These are phyloP conservation scores for Hymenoscyphus scutula DNA, from an alignment of 2,329 filamentous ascomycete genomes.

Conservation along the genomic window DNA sequence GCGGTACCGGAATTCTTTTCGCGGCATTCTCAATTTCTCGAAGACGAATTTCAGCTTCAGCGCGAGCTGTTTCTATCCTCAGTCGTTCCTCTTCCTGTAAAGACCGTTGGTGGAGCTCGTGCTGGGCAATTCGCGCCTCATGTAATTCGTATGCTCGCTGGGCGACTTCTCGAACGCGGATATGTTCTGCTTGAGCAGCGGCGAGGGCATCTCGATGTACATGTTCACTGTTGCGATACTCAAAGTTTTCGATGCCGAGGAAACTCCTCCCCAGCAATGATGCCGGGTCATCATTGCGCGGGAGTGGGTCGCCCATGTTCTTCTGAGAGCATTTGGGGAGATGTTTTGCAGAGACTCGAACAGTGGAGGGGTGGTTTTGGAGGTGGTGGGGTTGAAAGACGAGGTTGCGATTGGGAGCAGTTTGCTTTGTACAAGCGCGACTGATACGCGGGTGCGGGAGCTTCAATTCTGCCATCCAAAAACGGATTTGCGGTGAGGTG, in stretches of 20 bases:
- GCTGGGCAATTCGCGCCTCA: constrained; percentile 43
- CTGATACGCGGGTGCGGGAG: not conserved
- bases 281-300: constrained; percentile 13
- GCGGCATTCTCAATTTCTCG: constrained; percentile 42
- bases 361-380: not conserved
- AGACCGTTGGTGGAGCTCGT: constrained; percentile 22
- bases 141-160: constrained; percentile 49
- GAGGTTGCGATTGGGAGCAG: not conserved
- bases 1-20: constrained; percentile 32
- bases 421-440: constrained; percentile 1
- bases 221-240: constrained; percentile 24
- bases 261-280: constrained; percentile 13
- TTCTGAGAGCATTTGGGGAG: not conserved
- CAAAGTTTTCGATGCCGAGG: constrained; percentile 15
- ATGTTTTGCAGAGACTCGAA: not conserved
- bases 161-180: constrained; percentile 56
- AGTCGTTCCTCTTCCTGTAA: constrained; percentile 28
- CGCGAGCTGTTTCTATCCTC: constrained; percentile 41
- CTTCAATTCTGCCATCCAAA: not conserved
- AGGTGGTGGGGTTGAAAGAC: not conserved
- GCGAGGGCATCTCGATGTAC: constrained; percentile 55
- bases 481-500: not conserved
- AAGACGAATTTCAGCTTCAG: constrained; percentile 51
- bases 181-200: constrained; percentile 63
- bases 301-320: constrained; percentile 6